A percentile compares a stretch with the other conserved stretches of the same genome.
phyloP scores from a whole-genome alignment of 805 yeast genomes.

The Kodamaea nitidulidarum region DNA sequence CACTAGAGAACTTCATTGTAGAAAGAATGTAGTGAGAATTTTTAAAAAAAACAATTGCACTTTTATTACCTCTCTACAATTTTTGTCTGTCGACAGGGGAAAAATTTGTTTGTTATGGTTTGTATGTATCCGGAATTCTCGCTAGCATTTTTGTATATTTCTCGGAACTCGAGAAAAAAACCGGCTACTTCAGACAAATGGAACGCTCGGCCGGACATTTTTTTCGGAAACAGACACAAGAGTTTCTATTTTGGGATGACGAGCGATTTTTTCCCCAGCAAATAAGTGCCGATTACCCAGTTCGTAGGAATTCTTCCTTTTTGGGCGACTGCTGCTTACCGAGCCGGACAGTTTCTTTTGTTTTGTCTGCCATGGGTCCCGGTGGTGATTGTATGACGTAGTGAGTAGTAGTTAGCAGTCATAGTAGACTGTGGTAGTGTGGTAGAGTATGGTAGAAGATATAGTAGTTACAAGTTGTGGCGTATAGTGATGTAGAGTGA shows the following conservation, averaged over 20 bases:
- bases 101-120: constrained; percentile 3
- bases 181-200: background rate
- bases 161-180: constrained; percentile 1
- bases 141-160: background rate
- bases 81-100: background rate
- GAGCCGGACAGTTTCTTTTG: background rate
- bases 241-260: background rate
- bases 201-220: constrained; percentile 1
- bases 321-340: background rate
- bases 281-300: background rate
- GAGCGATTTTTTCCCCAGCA: constrained; percentile 5
- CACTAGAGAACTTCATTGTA: constrained; percentile 41
- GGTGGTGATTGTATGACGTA: no score
- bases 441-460: no score
- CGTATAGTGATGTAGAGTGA: no score
- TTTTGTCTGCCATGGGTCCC: background rate
- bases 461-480: no score
- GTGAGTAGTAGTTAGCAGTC: no score
- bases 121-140: background rate
- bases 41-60: background rate
- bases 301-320: background rate
- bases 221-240: constrained; percentile 2
- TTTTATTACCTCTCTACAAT: background rate
- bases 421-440: background rate
- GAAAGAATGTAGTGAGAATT: background rate